Percentiles rank a stretch among this genome's conserved stretches.
These are phyloP conservation scores for Pugionium cornutum DNA, from an alignment of 345 rosid species.

Conservation along the genomic window DNA sequence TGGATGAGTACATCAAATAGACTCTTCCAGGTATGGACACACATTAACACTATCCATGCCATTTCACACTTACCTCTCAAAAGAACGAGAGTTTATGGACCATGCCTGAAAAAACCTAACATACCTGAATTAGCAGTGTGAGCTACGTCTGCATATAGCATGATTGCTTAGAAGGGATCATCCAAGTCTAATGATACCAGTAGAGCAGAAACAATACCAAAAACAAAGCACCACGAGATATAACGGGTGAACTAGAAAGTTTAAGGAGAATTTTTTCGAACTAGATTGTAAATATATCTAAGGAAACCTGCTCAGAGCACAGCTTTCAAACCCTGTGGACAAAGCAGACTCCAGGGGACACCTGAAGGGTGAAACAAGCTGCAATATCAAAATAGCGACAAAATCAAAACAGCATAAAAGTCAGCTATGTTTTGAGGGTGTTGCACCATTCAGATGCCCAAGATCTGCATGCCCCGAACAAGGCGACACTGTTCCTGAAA, in stretches of 20 bases:
- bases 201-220: slow-evolving; percentile 5
- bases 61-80: slow-evolving; percentile 19
- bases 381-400: slow-evolving; percentile 28
- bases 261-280: slow-evolving; percentile 10
- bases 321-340: slow-evolving; percentile 31
- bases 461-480: slow-evolving; percentile 42
- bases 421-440: slow-evolving; percentile 25
- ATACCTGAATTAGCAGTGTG: not conserved
- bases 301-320: slow-evolving; percentile 31
- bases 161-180: not conserved
- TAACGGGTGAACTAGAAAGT: not conserved
- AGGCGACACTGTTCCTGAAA: slow-evolving; percentile 59
- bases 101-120: not conserved
- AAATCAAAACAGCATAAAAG: not conserved
- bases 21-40: not conserved
- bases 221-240: not conserved
- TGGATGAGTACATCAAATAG: not conserved
- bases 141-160: not conserved
- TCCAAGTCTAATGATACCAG: slow-evolving; percentile 16
- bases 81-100: not conserved
- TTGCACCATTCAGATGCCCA: slow-evolving; percentile 38
- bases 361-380: slow-evolving; percentile 28
- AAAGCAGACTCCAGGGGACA: slow-evolving; percentile 31
- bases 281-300: slow-evolving; percentile 10
- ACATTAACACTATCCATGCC: slow-evolving; percentile 10